phyloP scores from a whole-genome alignment of 108 stramenopile species.

The Cyclotella distinguenda region DNA sequence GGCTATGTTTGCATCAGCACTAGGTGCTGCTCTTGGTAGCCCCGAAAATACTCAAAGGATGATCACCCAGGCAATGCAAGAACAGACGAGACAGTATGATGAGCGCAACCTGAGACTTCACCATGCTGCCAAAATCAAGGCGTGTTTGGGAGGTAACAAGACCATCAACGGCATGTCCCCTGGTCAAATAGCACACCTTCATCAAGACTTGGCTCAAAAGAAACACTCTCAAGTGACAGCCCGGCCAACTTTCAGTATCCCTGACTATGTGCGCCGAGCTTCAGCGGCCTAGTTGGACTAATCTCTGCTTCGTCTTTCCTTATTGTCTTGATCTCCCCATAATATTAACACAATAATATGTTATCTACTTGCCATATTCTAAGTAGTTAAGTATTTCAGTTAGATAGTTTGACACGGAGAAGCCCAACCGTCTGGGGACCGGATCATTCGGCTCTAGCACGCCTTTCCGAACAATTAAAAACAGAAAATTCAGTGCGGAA shows the following conservation, averaged over 20 bases:
- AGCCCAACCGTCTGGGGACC: too few species aligned
- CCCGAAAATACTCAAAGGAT: not conserved
- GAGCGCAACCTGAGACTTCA: not conserved
- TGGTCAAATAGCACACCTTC: slow-evolving; percentile 6
- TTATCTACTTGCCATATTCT: too few species aligned
- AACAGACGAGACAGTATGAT: slow-evolving; percentile 20
- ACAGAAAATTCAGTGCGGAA: too few species aligned
- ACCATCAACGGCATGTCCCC: not conserved
- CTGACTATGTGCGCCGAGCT: slow-evolving; percentile 7
- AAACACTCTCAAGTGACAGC: not conserved
- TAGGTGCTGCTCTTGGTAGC: not conserved
- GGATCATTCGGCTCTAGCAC: too few species aligned
- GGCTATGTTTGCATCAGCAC: not conserved
- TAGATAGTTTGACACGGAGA: too few species aligned
- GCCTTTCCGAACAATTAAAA: too few species aligned
- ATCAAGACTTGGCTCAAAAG: slow-evolving; percentile 1
- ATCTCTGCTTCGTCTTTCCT: too few species aligned
- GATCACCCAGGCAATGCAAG: slow-evolving; percentile 18
- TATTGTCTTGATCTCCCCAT: too few species aligned
- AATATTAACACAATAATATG: too few species aligned
- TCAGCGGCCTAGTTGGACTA: slow-evolving; percentile 13
- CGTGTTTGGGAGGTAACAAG: not conserved
- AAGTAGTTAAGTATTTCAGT: too few species aligned
- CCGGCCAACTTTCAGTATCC: not conserved
- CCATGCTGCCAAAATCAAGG: not conserved